Evolutionary conservation across 225 moss, liverwort and hornwort species (phyloP).

Genomic region (Thuidium tamariscinum): DNA sequence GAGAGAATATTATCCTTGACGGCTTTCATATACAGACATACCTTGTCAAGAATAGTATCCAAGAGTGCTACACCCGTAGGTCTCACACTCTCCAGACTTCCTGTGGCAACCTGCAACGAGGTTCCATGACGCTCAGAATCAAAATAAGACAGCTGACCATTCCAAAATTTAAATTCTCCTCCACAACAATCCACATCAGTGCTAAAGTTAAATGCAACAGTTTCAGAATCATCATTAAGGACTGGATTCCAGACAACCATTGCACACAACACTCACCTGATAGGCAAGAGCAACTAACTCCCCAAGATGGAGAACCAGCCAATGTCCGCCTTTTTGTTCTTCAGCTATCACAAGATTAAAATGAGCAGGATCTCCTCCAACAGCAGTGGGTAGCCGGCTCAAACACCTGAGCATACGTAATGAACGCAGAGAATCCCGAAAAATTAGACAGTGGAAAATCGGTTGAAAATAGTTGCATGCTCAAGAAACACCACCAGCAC

Average conservation of each 20-base stretch:
- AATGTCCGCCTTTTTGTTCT: constrained; percentile 66
- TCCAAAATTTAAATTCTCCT: not conserved
- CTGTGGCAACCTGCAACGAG: constrained; percentile 74
- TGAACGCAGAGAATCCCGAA: not conserved
- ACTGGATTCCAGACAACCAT: not conserved
- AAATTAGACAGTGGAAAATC: not conserved
- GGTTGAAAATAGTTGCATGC: not conserved
- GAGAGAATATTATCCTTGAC: not conserved
- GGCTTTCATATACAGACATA: not conserved
- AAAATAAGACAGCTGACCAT: not conserved
- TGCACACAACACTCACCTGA: constrained; percentile 30
- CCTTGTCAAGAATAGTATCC: constrained; percentile 87
- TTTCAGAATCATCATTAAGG: not conserved
- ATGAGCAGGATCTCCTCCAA: constrained; percentile 74
- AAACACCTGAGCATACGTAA: constrained; percentile 42
- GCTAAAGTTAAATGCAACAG: not conserved
- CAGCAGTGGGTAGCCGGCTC: constrained; percentile 77
- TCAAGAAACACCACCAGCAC: not conserved
- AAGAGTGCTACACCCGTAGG: constrained; percentile 93
- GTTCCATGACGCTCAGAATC: not conserved
- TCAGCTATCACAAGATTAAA: constrained; percentile 77
- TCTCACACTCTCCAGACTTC: constrained; percentile 91
- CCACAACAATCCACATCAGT: not conserved
- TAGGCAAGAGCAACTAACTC: constrained; percentile 96
- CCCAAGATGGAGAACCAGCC: constrained; percentile 94